Evolutionary conservation across 2,329 filamentous ascomycete genomes (phyloP), one percentile per base, ranked within the genome.

Genomic region (Periconia sp.): DNA sequence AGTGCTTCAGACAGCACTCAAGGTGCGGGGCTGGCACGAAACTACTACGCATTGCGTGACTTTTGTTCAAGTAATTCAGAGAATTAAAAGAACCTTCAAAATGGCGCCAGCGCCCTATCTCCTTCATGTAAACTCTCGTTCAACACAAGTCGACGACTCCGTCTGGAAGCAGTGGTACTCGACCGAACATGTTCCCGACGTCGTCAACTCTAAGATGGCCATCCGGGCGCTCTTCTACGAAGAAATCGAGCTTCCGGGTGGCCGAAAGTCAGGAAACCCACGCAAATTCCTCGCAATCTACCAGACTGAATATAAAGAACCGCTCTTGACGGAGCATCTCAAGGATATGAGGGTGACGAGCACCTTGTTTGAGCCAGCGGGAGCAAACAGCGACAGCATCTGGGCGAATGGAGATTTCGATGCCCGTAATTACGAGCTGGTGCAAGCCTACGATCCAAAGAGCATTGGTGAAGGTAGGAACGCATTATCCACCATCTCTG

Each of bases 171-270:
- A 38, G n/a, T 38, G 15, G 12, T 31, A 38, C 12, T 8, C 4
- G 2, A 22, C 24, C 24, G 23, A 37, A 12, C 23, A 37, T 25
- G 17, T 38, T 8, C 25, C 24, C 17, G 12, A 38, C 24, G 12
- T 38, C 17, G 17, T 22, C 36, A 22, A 23, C 17, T 21, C 36
- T 3, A 13, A 5, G 6, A 7, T 17, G 12, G 10, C 35, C 12
- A 25, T 17, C 11, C 15, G 15, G 11, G 35, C 23, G 11, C 9
- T 18, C 10, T 6, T 26, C 21, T 26, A 37, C 35, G 22, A 28
- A 4, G 35, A 37, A 13, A 34, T 34, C 31, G 35, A 37, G 11
- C 35, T 37, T n/a, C 15, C n/a, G 3, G 23, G 35, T 17, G 17
- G 2, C 21, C 9, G 4, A 8, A 6, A 19, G 11, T 7, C 11